Conservation (phyloP, 495 filamentous ascomycete genomes). For the Polyplosphaeria fusca region DNA sequence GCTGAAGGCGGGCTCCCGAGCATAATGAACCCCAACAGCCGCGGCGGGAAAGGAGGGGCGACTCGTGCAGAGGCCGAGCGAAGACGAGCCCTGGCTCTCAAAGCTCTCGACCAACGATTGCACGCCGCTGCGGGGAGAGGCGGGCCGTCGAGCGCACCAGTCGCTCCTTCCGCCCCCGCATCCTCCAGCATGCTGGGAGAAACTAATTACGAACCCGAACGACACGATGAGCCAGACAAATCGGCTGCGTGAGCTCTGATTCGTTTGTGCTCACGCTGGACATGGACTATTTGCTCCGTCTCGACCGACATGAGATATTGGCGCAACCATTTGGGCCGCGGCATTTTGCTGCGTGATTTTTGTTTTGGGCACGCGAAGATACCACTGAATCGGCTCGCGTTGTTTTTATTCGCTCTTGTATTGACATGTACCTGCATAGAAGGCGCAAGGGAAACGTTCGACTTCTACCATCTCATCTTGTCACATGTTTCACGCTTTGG, state of each 20-base stretch:
- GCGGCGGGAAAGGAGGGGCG: slow-evolving; percentile 45
- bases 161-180: slow-evolving; percentile 8
- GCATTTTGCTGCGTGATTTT: background rate
- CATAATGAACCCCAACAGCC: slow-evolving; percentile 52
- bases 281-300: too few relatives aligned
- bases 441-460: background rate
- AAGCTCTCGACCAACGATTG: slow-evolving; percentile 86
- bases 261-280: too few relatives aligned
- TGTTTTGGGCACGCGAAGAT: slow-evolving; percentile 19
- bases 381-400: slow-evolving; percentile 11
- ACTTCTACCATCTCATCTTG: background rate
- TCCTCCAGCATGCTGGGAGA: slow-evolving; percentile 30
- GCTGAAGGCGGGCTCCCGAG: slow-evolving; percentile 66
- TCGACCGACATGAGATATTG: background rate
- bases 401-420: slow-evolving; percentile 5
- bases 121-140: slow-evolving; percentile 67
- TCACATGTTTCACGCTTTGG: too few relatives aligned
- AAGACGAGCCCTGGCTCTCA: slow-evolving; percentile 80
- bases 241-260: background rate
- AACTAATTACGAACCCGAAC: slow-evolving; percentile 33
- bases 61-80: slow-evolving; percentile 88
- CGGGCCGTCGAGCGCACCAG: slow-evolving; percentile 8
- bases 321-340: background rate
- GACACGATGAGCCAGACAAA: slow-evolving; percentile 21
- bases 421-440: background rate